These are phyloP conservation scores for Microbotryum scabiosae DNA, from an alignment of 1,284 basidiomycete genomes.

Conservation along the genomic window DNA sequence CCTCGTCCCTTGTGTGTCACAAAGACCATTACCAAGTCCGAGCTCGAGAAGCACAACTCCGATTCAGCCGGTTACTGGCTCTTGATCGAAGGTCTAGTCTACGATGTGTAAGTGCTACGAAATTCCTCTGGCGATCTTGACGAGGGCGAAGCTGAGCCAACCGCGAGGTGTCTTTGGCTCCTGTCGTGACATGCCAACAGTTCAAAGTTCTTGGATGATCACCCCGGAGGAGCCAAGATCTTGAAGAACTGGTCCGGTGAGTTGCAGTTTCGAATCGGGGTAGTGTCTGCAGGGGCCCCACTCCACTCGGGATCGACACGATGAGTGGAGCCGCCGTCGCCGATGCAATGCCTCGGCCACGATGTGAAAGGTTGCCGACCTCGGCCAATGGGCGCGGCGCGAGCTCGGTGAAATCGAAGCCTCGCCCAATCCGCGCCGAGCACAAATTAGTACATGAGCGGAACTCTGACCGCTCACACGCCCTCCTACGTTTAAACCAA, in stretches of 20 bases:
- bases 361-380: neutral
- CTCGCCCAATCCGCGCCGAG: constrained; percentile 12
- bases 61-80: constrained; percentile 34
- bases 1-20: neutral
- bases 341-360: neutral
- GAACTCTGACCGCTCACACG: too few species aligned
- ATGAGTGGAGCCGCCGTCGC: too few species aligned
- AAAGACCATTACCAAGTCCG: constrained; percentile 30
- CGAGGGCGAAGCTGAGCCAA: neutral
- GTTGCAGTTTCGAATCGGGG: too few species aligned
- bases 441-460: constrained; percentile 9
- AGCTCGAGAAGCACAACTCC: constrained; percentile 33
- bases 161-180: neutral
- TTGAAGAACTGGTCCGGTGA: neutral
- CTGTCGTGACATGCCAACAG: neutral
- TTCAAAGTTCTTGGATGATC: constrained; percentile 24
- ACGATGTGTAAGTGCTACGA: constrained; percentile 30
- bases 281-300: too few species aligned
- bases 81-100: constrained; percentile 37
- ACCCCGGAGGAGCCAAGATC: constrained; percentile 17
- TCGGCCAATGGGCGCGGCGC: neutral
- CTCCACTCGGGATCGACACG: too few species aligned
- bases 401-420: neutral
- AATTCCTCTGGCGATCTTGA: neutral
- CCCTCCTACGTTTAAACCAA: neutral